These are phyloP conservation scores for Tricholoma hemisulphureum DNA, from an alignment of 768 basidiomycete species.

Conservation along the genomic window DNA sequence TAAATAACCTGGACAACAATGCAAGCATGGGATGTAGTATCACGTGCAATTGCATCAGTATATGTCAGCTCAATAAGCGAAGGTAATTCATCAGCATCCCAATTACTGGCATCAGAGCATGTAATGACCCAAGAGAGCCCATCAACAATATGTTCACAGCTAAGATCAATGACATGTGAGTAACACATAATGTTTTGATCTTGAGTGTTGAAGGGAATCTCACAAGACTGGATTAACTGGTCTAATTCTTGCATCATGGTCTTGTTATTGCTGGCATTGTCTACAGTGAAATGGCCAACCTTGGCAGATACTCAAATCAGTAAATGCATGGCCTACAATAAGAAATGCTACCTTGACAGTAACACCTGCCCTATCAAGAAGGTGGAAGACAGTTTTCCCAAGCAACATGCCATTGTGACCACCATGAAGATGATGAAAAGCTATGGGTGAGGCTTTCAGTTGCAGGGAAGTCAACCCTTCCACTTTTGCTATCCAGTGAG, in stretches of 20 bases:
- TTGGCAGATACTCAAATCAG: too few species aligned
- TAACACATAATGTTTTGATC: not conserved
- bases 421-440: not conserved
- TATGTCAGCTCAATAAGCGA: not conserved
- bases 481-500: not conserved
- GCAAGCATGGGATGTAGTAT: not conserved
- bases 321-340: too few species aligned
- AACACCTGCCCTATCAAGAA: slow-evolving; percentile 1
- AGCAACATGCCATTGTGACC: not conserved
- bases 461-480: not conserved
- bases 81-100: not conserved
- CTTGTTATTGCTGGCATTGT: too few species aligned
- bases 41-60: not conserved
- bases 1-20: not conserved
- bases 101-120: not conserved
- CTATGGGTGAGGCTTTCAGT: not conserved
- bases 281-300: too few species aligned
- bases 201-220: not conserved
- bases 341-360: not conserved
- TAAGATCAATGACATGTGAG: not conserved
- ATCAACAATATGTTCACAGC: not conserved
- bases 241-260: too few species aligned
- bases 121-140: not conserved
- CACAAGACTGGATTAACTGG: too few species aligned
- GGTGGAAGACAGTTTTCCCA: not conserved